A percentile compares a stretch with the other conserved stretches of the same genome.
phyloP scores from a whole-genome alignment of 257 asterid species.

The Thymus mandschuricus region DNA sequence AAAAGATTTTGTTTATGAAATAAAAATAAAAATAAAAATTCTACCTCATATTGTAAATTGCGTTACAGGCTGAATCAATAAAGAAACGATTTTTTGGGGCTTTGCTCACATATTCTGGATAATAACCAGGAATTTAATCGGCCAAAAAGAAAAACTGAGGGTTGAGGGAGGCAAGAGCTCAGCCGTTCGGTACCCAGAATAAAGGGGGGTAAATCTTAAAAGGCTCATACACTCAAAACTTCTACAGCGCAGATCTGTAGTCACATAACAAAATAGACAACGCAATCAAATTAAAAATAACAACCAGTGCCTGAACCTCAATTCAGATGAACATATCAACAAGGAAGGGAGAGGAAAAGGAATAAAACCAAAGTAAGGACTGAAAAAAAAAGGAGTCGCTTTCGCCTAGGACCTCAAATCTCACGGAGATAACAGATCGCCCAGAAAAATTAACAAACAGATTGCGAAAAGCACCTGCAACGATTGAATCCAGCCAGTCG shows the following conservation, averaged over 20 bases:
- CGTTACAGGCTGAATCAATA: neutral
- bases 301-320: neutral
- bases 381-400: neutral
- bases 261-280: neutral
- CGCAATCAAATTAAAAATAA: conserved; percentile 3
- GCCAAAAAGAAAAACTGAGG: neutral
- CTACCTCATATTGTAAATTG: neutral
- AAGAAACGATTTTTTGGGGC: neutral
- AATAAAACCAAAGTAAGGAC: neutral
- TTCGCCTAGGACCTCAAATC: neutral
- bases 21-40: neutral
- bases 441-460: neutral
- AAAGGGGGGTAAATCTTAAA: neutral
- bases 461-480: conserved; percentile 49
- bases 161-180: neutral
- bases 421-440: neutral
- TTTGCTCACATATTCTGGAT: neutral
- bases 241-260: conserved; percentile 21
- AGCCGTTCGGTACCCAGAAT: neutral
- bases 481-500: conserved; percentile 65
- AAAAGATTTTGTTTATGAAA: neutral
- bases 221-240: neutral
- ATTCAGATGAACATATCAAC: neutral
- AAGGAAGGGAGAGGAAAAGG: too few relatives aligned
- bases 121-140: neutral